Conservation (phyloP, 176 grass and related monocot genomes). For the Alloteropsis semialata region DNA sequence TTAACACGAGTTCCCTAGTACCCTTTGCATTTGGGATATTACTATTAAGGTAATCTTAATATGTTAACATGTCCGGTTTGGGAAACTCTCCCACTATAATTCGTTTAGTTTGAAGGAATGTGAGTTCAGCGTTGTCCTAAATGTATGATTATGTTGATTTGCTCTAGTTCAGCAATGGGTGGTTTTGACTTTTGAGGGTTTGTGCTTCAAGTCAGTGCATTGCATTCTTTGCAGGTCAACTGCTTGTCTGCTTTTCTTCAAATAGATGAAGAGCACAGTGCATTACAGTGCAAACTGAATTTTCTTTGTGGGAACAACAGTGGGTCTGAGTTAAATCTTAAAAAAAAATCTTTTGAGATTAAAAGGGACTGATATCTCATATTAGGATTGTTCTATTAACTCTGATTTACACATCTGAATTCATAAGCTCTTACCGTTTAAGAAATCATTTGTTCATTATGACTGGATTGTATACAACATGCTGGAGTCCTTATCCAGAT, state of each 20-base stretch:
- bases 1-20: background rate
- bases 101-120: background rate
- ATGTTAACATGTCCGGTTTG: too few relatives aligned
- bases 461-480: background rate
- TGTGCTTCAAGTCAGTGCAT: background rate
- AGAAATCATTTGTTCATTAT: conserved; percentile 2
- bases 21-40: background rate
- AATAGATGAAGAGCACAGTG: background rate
- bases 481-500: background rate
- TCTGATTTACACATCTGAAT: background rate
- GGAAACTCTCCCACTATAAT: too few relatives aligned
- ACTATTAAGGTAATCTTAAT: background rate
- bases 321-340: background rate
- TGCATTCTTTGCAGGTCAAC: background rate
- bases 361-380: background rate
- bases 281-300: background rate
- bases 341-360: background rate
- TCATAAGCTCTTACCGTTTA: background rate
- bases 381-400: background rate
- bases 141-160: background rate
- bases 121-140: background rate
- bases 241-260: conserved; percentile 8
- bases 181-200: background rate
- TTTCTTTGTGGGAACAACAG: background rate
- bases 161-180: background rate